Conservation (phyloP, 2,329 filamentous ascomycete species). For the Cytospora piceicola region DNA sequence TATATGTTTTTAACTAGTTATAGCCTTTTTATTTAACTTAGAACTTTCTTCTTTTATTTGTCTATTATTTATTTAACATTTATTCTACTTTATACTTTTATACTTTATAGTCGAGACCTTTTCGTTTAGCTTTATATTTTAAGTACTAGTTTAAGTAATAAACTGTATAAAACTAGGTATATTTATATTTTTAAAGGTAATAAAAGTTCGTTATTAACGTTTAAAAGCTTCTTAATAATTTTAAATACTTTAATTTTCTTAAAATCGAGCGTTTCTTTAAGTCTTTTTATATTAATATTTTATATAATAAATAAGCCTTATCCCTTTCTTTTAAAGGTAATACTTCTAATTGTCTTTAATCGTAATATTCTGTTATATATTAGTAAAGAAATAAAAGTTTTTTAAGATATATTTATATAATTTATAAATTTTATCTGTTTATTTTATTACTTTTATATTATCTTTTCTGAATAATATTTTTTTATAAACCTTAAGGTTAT, state of each 20-base stretch:
- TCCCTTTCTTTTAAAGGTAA: too few relatives aligned
- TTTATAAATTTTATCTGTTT: conserved; percentile 4
- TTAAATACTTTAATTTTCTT: conserved; percentile 1
- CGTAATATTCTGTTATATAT: background rate
- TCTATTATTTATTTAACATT: conserved; percentile 5
- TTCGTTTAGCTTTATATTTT: background rate
- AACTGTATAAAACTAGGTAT: background rate
- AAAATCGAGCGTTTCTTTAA: background rate
- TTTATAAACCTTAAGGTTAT: too few relatives aligned
- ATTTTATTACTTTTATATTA: too few relatives aligned
- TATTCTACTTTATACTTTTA: background rate
- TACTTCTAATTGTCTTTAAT: too few relatives aligned
- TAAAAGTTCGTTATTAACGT: background rate
- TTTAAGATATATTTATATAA: background rate
- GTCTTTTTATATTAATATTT: background rate
- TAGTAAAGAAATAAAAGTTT: background rate
- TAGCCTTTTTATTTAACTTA: background rate
- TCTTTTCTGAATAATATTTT: too few relatives aligned
- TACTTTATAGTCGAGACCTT: conserved; percentile 3
- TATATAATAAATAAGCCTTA: background rate
- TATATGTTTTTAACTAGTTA: background rate
- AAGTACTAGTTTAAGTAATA: background rate
- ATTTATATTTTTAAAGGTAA: too few relatives aligned
- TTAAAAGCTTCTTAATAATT: background rate
- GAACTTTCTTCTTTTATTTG: background rate